These are phyloP conservation scores for Magnusiomyces suaveolens DNA, from an alignment of 1,139 yeast genomes.

Conservation along the genomic window DNA sequence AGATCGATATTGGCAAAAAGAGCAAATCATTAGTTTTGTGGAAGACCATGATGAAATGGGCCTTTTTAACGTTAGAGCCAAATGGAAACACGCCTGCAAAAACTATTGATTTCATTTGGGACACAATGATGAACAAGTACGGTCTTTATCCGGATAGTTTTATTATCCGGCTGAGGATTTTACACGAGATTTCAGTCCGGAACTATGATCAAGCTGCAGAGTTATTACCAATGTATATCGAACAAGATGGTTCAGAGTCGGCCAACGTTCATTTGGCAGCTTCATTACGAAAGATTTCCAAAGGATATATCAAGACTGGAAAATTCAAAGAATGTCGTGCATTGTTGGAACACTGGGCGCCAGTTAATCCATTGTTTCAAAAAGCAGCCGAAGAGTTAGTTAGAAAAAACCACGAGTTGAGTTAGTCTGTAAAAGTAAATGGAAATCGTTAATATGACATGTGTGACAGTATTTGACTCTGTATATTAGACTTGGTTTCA, in stretches of 20 bases:
- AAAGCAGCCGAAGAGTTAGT: not conserved
- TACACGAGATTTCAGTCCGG: slow-evolving; percentile 1
- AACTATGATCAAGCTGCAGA: slow-evolving; percentile 4
- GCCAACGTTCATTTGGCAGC: not conserved
- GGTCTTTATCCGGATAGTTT: slow-evolving; percentile 15
- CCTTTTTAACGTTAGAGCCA: slow-evolving; percentile 22
- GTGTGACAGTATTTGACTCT: too few species aligned
- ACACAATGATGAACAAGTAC: slow-evolving; percentile 7
- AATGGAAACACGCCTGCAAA: slow-evolving; percentile 19
- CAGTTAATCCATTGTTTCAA: not conserved
- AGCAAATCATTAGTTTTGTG: slow-evolving; percentile 22
- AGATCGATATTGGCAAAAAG: slow-evolving; percentile 18
- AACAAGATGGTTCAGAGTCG: not conserved
- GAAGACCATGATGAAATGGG: slow-evolving; percentile 25
- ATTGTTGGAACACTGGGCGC: not conserved
- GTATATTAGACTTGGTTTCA: too few species aligned
- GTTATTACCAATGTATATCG: slow-evolving; percentile 1
- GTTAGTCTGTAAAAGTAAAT: not conserved
- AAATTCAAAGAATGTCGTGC: not conserved
- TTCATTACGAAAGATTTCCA: not conserved
- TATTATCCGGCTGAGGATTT: slow-evolving; percentile 7
- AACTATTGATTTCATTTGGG: slow-evolving; percentile 26
- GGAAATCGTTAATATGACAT: too few species aligned
- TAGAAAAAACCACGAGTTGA: not conserved
- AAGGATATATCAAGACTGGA: slow-evolving; percentile 1